These are phyloP conservation scores for Aureobasidium leucospermi DNA, from an alignment of 2,329 filamentous ascomycete species.

Conservation along the genomic window DNA sequence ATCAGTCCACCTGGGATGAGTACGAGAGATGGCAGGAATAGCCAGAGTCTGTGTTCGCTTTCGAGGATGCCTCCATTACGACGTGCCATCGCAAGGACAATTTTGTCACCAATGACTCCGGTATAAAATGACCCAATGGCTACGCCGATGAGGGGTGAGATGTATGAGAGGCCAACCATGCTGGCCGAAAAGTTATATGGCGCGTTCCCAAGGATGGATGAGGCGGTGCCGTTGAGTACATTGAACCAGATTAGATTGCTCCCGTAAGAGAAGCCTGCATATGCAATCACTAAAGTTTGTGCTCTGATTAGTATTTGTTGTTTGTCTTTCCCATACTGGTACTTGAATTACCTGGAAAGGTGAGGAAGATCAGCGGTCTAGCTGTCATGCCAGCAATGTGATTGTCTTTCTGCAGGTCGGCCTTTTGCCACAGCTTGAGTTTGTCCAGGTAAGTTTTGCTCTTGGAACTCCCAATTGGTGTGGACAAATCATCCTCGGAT, in stretches of 20 bases:
- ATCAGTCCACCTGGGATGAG: slow-evolving; percentile 39
- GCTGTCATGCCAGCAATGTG: slow-evolving; percentile 23
- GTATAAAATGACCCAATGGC: slow-evolving; percentile 30
- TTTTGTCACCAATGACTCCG: slow-evolving; percentile 29
- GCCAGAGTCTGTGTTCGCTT: slow-evolving; percentile 35
- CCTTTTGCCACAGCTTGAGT: slow-evolving; percentile 21
- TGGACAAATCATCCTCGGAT: background rate
- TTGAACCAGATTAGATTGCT: slow-evolving; percentile 36
- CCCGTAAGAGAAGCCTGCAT: slow-evolving; percentile 35
- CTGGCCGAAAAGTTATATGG: slow-evolving; percentile 33
- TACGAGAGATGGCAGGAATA: slow-evolving; percentile 33
- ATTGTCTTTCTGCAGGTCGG: slow-evolving; percentile 27
- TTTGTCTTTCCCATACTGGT: no score
- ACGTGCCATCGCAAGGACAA: slow-evolving; percentile 29
- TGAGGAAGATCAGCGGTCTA: slow-evolving; percentile 23
- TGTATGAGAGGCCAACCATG: slow-evolving; percentile 33
- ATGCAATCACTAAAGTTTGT: slow-evolving; percentile 18
- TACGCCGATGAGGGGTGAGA: slow-evolving; percentile 30
- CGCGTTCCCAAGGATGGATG: slow-evolving; percentile 30
- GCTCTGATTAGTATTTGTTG: no score
- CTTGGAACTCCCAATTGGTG: background rate
- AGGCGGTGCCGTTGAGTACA: slow-evolving; percentile 36
- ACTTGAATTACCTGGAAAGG: slow-evolving; percentile 30
- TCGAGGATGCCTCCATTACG: slow-evolving; percentile 34
- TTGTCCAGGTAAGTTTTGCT: no score